Base-by-base conservation (phyloP, 176 grass and related monocot genomes). In the Paspalum vaginatum region DNA sequence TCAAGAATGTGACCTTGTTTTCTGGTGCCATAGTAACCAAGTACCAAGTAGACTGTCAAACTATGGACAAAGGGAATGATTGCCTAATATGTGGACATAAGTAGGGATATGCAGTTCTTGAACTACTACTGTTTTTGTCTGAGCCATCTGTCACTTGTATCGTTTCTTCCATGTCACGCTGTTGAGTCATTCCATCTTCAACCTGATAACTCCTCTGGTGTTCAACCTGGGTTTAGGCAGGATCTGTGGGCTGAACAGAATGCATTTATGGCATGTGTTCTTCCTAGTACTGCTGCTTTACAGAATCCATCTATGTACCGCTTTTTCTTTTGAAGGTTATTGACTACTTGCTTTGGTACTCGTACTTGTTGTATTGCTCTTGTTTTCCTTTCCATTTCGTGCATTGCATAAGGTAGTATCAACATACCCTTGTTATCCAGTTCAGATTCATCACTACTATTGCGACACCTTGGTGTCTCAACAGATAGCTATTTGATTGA, bases 31-130 rank as follows among this genome's bases (percentile, higher is more conserved):
- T 65, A 51, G 10, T 16, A 57, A 74, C 70, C 42, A 68, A n/a
- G n/a, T n/a, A n/a, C n/a, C n/a, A n/a, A 81, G 42, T 75, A 64
- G 57, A 74, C 60, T 79, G 6, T 87, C 16, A 56, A 52, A 27
- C 24, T 61, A 40, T 79, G 61, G 17, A 43, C 25, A 59, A 59
- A 62, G 66, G n/a, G 58, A 77, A 52, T 43, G 37, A 32, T 78
- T n/a, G n/a, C n/a, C n/a, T n/a, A n/a, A n/a, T n/a, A n/a, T n/a
- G n/a, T n/a, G n/a, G n/a, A n/a, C n/a, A n/a, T n/a, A n/a, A n/a
- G n/a, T n/a, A n/a, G n/a, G n/a, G n/a, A n/a, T n/a, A n/a, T n/a
- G n/a, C n/a, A n/a, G n/a, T 38, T 37, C 6, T 71, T 77, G 14
- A 6, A 41, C 27, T 74, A 45, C 21, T 59, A 59, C 16, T 79